Evolutionary conservation across 2,329 filamentous ascomycete genomes (phyloP).

Genomic region (Phialophora tarda): DNA sequence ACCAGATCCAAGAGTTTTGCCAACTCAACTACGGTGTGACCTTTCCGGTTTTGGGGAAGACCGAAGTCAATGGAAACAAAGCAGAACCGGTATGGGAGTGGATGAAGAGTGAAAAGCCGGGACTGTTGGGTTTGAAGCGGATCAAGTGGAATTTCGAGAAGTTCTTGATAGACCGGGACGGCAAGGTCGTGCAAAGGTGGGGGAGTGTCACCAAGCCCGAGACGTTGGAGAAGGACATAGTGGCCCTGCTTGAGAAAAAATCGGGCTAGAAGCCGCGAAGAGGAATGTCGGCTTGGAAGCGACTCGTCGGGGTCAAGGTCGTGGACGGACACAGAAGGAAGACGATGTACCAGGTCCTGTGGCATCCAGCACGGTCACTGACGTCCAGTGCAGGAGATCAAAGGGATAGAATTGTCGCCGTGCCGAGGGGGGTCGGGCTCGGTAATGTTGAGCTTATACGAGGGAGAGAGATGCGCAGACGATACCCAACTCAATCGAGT

Average conservation of each 20-base stretch:
- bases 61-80: slow-evolving; percentile 87
- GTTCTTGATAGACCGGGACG: slow-evolving; percentile 86
- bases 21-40: slow-evolving; percentile 91
- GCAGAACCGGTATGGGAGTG: slow-evolving; percentile 81
- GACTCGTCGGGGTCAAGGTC: neutral
- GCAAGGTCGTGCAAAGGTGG: slow-evolving; percentile 84
- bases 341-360: neutral
- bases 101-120: slow-evolving; percentile 73
- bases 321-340: neutral
- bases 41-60: slow-evolving; percentile 90
- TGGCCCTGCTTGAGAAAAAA: slow-evolving; percentile 70
- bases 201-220: slow-evolving; percentile 88
- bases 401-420: neutral
- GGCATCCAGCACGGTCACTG: neutral
- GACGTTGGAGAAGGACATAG: slow-evolving; percentile 73
- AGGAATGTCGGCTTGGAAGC: neutral
- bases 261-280: neutral
- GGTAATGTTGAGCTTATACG: neutral
- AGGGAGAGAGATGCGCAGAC: neutral
- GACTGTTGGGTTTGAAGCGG: slow-evolving; percentile 80
- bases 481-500: neutral
- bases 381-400: neutral
- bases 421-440: neutral
- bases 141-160: slow-evolving; percentile 99
- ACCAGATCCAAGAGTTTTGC: slow-evolving; percentile 84